phyloP scores from a whole-genome alignment of 2,329 filamentous ascomycete species.

The Diaporthe sp. region DNA sequence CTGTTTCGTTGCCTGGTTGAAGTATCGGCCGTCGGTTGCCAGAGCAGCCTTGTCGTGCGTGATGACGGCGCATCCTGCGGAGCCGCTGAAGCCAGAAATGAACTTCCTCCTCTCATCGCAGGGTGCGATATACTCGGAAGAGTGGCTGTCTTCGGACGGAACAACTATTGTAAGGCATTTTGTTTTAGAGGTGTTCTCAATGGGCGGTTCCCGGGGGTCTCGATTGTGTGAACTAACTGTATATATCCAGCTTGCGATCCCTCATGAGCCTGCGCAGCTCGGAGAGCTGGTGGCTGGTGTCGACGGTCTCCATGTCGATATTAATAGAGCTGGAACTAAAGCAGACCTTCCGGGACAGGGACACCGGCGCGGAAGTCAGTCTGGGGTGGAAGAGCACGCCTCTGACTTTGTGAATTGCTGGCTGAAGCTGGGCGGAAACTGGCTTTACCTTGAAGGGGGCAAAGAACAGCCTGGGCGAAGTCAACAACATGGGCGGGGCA shows the following conservation, averaged over 20 bases:
- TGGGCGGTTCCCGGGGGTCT: slow-evolving; percentile 39
- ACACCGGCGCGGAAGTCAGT: slow-evolving; percentile 5
- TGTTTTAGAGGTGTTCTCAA: slow-evolving; percentile 55
- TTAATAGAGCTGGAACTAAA: slow-evolving; percentile 26
- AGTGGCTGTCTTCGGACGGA: slow-evolving; percentile 96
- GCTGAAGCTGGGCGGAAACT: slow-evolving; percentile 5
- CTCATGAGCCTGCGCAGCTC: slow-evolving; percentile 89
- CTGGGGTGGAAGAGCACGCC: slow-evolving; percentile 19
- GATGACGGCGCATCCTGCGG: slow-evolving; percentile 92
- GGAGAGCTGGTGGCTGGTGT: slow-evolving; percentile 83
- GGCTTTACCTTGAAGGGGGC: slow-evolving; percentile 16
- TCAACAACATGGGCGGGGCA: slow-evolving; percentile 38
- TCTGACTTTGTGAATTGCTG: neutral
- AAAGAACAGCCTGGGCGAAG: slow-evolving; percentile 30
- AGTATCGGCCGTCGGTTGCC: slow-evolving; percentile 96
- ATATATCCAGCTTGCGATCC: slow-evolving; percentile 88
- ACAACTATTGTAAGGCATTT: slow-evolving; percentile 73
- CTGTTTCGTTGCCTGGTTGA: slow-evolving; percentile 94
- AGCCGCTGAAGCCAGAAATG: slow-evolving; percentile 95
- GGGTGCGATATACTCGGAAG: slow-evolving; percentile 97
- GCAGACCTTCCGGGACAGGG: slow-evolving; percentile 4
- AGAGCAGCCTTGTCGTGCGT: slow-evolving; percentile 89
- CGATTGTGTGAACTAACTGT: slow-evolving; percentile 73
- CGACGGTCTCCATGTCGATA: slow-evolving; percentile 78
- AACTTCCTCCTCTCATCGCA: slow-evolving; percentile 93